Evolutionary conservation across 2,329 filamentous ascomycete species (phyloP).

Genomic region (Pestalotiopsis sp.): DNA sequence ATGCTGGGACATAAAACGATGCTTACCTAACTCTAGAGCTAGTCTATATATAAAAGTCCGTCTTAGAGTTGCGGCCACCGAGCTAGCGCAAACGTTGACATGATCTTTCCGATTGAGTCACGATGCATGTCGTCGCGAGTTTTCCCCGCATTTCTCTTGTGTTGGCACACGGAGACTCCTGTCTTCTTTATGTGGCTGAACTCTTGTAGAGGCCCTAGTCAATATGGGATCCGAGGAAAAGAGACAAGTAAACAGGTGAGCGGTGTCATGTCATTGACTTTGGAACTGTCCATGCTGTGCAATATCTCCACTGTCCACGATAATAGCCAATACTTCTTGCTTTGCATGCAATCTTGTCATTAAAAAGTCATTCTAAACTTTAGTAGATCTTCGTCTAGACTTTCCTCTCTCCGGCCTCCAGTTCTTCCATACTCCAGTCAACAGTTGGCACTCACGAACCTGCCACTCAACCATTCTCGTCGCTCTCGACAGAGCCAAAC

Average conservation of each 20-base stretch:
- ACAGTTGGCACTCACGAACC: slow-evolving; percentile 23
- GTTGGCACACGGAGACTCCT: no score
- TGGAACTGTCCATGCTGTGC: no score
- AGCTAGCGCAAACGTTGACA: neutral
- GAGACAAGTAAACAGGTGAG: no score
- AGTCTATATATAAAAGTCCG: neutral
- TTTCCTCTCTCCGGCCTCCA: slow-evolving; percentile 17
- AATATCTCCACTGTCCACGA: no score
- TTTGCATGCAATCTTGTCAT: neutral
- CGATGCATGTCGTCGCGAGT: no score
- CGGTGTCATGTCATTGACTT: no score
- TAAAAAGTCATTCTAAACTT: neutral
- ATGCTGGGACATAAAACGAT: neutral
- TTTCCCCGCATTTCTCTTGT: no score
- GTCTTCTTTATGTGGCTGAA: no score
- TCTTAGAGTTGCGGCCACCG: neutral
- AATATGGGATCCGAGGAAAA: no score
- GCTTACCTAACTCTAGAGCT: neutral
- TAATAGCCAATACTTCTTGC: neutral
- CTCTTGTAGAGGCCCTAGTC: no score
- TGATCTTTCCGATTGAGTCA: no score
- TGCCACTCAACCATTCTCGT: slow-evolving; percentile 23
- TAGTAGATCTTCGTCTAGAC: neutral
- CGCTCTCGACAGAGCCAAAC: slow-evolving; percentile 24
- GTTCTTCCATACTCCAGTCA: slow-evolving; percentile 27